These are phyloP conservation scores for Buxus sempervirens DNA, from an alignment of 164 flowering plant species.

Conservation along the genomic window DNA sequence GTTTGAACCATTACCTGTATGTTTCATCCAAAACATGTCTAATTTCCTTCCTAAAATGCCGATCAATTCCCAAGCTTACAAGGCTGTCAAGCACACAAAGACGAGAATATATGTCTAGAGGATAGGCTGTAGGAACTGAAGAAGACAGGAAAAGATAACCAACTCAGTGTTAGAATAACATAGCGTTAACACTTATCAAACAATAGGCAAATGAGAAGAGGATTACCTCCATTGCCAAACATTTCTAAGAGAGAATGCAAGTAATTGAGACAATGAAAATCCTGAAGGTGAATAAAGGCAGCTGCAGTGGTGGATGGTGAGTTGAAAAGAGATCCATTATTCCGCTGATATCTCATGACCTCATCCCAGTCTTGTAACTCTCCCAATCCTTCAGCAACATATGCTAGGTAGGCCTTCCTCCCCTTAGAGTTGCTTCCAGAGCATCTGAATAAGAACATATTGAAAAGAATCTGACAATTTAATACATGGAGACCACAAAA, in stretches of 20 bases:
- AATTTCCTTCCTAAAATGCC: slow-evolving; percentile 64
- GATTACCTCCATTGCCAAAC: slow-evolving; percentile 66
- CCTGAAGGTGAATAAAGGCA: slow-evolving; percentile 41
- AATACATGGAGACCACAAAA: too few species aligned
- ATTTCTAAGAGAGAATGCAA: slow-evolving; percentile 46
- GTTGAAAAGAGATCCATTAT: slow-evolving; percentile 85
- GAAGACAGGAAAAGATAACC: slow-evolving; percentile 1
- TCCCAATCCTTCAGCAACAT: slow-evolving; percentile 77
- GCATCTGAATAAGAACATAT: slow-evolving; percentile 19
- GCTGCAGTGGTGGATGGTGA: slow-evolving; percentile 93
- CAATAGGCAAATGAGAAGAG: background rate
- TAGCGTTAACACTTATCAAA: background rate
- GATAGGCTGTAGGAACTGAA: slow-evolving; percentile 85
- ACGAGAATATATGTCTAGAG: slow-evolving; percentile 49
- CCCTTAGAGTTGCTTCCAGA: slow-evolving; percentile 29
- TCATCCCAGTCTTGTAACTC: slow-evolving; percentile 58
- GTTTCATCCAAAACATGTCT: slow-evolving; percentile 49
- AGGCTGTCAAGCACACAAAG: slow-evolving; percentile 64
- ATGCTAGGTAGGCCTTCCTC: slow-evolving; percentile 55
- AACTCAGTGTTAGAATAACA: background rate
- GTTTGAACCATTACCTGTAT: slow-evolving; percentile 42
- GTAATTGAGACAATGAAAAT: slow-evolving; percentile 58
- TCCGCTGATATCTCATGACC: slow-evolving; percentile 73
- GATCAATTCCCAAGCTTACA: slow-evolving; percentile 63
- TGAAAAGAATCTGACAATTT: background rate